Evolutionary conservation across 192 early-diverging fungal species (phyloP).

Genomic region (Chytriomyces hyalinus): DNA sequence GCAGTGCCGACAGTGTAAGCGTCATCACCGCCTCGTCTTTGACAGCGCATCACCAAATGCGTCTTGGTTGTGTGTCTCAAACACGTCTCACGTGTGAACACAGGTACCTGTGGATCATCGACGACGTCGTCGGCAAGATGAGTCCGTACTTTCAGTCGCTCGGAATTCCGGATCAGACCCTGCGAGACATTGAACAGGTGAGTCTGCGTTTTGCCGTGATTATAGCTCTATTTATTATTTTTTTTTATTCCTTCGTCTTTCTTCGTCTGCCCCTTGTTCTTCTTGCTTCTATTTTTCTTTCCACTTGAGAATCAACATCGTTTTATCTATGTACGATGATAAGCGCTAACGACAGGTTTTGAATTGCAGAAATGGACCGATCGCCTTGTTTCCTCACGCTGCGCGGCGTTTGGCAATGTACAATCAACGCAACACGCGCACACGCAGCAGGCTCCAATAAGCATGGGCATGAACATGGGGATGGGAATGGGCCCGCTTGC

Average conservation of each 20-base stretch:
- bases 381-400: not conserved
- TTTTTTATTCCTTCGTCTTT: not conserved
- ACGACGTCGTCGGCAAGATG: constrained; percentile 90
- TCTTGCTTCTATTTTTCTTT: not conserved
- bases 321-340: no score
- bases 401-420: constrained; percentile 6
- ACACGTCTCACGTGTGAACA: constrained; percentile 39
- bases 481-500: not conserved
- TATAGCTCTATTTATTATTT: not conserved
- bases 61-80: no score
- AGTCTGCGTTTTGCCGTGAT: constrained; percentile 15
- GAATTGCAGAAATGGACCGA: constrained; percentile 39
- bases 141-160: constrained; percentile 85
- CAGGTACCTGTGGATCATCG: constrained; percentile 84
- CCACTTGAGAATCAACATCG: no score
- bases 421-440: not conserved
- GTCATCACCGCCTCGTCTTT: not conserved
- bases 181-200: constrained; percentile 84
- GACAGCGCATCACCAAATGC: not conserved
- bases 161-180: constrained; percentile 85
- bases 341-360: not conserved
- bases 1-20: constrained; percentile 4
- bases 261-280: not conserved
- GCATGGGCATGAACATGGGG: not conserved
- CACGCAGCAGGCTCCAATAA: constrained; percentile 3